Evolutionary conservation across 192 early-diverging fungal species (phyloP), one percentile per base, ranked within the genome.

Genomic region (Phlyctochytrium planicorne): DNA sequence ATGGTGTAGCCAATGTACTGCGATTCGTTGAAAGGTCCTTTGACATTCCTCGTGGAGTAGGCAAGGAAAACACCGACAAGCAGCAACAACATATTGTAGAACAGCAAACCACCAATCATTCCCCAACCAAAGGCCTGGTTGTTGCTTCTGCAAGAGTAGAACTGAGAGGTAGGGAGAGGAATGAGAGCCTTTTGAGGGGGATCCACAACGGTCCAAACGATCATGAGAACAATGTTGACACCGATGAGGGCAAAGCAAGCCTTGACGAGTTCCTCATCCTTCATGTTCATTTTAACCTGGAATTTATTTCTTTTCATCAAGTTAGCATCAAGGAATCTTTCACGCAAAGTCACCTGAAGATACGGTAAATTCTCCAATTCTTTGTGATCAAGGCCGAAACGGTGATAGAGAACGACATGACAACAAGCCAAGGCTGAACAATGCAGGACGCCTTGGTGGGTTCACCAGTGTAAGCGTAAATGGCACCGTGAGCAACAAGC

Each of bases 341-440:
- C 40, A 47, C 20, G n/a, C 40, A 47, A 47, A 6, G 10, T 6
- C 20, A 47, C 40, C 55, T 29, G 25, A 57, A 57, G 16, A 57
- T 57, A 6, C 6, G 6, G 55, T 20, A 57, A 27, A 57, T 57
- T 14, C 55, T 14, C 6, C 27, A 57, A 6, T 14, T 57, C 25
- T 57, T 57, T 25, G 55, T 25, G 10, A 57, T 6, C 16, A 57
- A 27, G 14, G 55, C 55, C 55, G 55, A 57, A 23, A 67, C 47
- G n/a, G 71, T 65, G 25, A 66, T n/a, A 12, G 64, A 30, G 35
- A 61, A 72, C 17, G 65, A 20, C 3, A 72, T 16, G 16, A 60
- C 63, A 3, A 65, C 53, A 59, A 72, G 27, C 71, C 71, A 72
- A 4, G 66, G 37, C 40, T 72, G 65, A 14, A 57, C 37, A 32